Base-by-base conservation (phyloP, 768 basidiomycete species). In the Coprinopsis cinerea region DNA sequence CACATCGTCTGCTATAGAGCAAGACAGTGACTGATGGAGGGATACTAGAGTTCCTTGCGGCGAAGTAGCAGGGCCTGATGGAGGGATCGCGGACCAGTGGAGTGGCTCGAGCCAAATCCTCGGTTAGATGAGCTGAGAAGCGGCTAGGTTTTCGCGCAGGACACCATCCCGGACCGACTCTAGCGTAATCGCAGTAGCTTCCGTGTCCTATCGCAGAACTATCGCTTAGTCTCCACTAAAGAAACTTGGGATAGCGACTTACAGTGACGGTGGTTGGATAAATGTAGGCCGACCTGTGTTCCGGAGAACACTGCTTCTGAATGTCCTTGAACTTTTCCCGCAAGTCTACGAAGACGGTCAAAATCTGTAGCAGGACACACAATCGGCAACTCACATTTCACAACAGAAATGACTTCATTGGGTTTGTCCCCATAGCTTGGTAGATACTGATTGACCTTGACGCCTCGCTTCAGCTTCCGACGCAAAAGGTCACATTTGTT, bases 181-280 rank as follows among this genome's bases (percentile, higher is more conserved):
- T 1, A 86, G 61, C 0, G 82, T 84, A 48, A 72, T 74, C 1
- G 74, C 78, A 17, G 82, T 85, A 17, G 78, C 77, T 53, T 70
- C 71, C 7, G 82, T 85, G 57, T 86, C 81, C 83, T 84, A 44
- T 32, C 39, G 15, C 26, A 28, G 22, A 35, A 42, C 17, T 13
- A 20, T 49, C 23, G 25, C 44, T 18, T 50, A 47, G 27, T 45
- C 40, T 1, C 17, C 46, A 17, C 30, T 40, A 42, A 11, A 34
- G 35, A 11, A 22, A 17, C 42, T 42, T 18, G 34, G 27, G 41
- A 51, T 32, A 47, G 50, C 41, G 4, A 70, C 75, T 53, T 62
- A 84, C 85, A 48, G 83, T 82, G 6, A 83, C 83, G 28, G 83
- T 82, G 0, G 85, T 88, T 2, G 80, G 67, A 57, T 83, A 85